Percentiles rank a stretch among this genome's conserved stretches.
Evolutionary conservation across 1,139 yeast genomes (phyloP).

Genomic region (Nematodospora anomalae): DNA sequence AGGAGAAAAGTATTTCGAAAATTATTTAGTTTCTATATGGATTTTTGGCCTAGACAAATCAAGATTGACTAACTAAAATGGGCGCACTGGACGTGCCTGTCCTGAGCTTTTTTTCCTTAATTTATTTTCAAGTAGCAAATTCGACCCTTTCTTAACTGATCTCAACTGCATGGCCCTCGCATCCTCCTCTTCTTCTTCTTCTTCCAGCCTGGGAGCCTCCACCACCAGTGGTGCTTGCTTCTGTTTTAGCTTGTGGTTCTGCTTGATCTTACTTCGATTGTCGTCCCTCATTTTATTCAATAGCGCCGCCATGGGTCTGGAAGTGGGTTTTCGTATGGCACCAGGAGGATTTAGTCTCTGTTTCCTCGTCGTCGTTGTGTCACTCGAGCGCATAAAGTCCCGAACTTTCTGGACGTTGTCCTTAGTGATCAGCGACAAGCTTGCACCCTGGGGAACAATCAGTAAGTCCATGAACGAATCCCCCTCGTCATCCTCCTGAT

Average conservation of each 20-base stretch:
- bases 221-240: neutral
- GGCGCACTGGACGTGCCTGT: too few relatives aligned
- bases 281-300: slow-evolving; percentile 44
- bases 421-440: slow-evolving; percentile 11
- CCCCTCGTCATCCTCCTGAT: slow-evolving; percentile 2
- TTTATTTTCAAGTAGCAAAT: slow-evolving; percentile 14
- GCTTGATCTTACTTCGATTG: slow-evolving; percentile 20
- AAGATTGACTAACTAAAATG: too few relatives aligned
- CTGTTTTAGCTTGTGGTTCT: slow-evolving; percentile 4
- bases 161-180: slow-evolving; percentile 11
- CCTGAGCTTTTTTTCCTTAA: slow-evolving; percentile 16
- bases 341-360: slow-evolving; percentile 8
- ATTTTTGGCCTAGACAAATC: too few relatives aligned
- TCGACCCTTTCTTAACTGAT: slow-evolving; percentile 19
- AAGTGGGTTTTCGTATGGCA: slow-evolving; percentile 15
- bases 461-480: slow-evolving; percentile 40
- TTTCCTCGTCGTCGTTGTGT: slow-evolving; percentile 11
- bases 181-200: slow-evolving; percentile 14
- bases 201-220: slow-evolving; percentile 1
- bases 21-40: slow-evolving; percentile 1
- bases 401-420: slow-evolving; percentile 21
- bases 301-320: slow-evolving; percentile 45
- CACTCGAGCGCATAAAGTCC: slow-evolving; percentile 30
- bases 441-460: slow-evolving; percentile 45
- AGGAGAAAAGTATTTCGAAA: slow-evolving; percentile 11